phyloP scores from a whole-genome alignment of 2,329 filamentous ascomycete species.

The Cyclaneusma minus region DNA sequence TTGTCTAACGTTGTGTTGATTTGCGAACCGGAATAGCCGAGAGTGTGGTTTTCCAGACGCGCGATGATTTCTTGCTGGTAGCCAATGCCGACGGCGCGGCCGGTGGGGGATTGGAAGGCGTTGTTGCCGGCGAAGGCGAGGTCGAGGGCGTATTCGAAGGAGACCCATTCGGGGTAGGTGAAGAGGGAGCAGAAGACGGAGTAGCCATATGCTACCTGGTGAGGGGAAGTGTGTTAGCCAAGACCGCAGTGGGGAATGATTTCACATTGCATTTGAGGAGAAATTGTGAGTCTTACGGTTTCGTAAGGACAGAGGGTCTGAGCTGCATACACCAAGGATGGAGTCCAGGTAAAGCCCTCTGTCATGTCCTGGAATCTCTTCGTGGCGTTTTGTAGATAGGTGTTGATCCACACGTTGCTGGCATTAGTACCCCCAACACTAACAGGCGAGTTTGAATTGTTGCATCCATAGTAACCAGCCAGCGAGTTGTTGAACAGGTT shows the following conservation, averaged over 20 bases:
- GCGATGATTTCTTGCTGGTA: slow-evolving; percentile 61
- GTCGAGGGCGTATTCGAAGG: slow-evolving; percentile 57
- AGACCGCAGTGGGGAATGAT: not conserved
- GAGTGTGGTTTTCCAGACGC: slow-evolving; percentile 50
- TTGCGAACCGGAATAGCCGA: slow-evolving; percentile 40
- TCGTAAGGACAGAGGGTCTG: slow-evolving; percentile 67
- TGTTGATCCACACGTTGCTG: slow-evolving; percentile 39
- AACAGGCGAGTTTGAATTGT: slow-evolving; percentile 33
- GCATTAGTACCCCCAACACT: slow-evolving; percentile 37
- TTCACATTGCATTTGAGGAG: not conserved
- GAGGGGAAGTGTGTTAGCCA: slow-evolving; percentile 5
- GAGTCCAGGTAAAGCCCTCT: slow-evolving; percentile 45
- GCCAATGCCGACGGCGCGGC: slow-evolving; percentile 56
- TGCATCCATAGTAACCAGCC: slow-evolving; percentile 50
- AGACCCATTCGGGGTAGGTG: slow-evolving; percentile 59
- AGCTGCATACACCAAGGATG: slow-evolving; percentile 46
- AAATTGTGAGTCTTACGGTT: slow-evolving; percentile 25
- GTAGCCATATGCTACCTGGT: slow-evolving; percentile 52
- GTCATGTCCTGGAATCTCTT: slow-evolving; percentile 40
- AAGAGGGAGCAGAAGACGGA: slow-evolving; percentile 62
- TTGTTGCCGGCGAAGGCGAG: slow-evolving; percentile 42
- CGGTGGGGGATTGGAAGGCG: slow-evolving; percentile 13
- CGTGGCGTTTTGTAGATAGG: slow-evolving; percentile 50
- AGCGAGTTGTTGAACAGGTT: slow-evolving; percentile 53
- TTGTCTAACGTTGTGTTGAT: slow-evolving; percentile 58